A percentile compares a stretch with the other conserved stretches of the same genome.
Evolutionary conservation across 768 basidiomycete species (phyloP).

Genomic region (Multifurca ochricompacta): DNA sequence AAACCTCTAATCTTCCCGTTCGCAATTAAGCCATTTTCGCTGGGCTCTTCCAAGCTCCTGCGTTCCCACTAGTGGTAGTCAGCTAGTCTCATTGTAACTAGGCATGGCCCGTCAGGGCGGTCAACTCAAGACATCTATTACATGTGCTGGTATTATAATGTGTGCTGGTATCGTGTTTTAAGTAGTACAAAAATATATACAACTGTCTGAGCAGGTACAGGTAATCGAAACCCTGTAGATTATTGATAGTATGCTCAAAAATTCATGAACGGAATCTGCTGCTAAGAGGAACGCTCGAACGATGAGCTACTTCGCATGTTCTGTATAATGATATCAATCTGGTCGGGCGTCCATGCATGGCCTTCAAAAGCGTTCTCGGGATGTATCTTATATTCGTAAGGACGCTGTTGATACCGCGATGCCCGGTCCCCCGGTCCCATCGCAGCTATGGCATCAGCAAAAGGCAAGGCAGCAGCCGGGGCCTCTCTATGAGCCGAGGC

Average conservation of each 20-base stretch:
- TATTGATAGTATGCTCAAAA: neutral
- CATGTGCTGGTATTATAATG: neutral
- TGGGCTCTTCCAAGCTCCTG: too few species aligned
- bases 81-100: too few species aligned
- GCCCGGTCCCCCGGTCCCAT: neutral
- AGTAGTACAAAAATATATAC: constrained; percentile 14
- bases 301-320: neutral
- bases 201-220: neutral
- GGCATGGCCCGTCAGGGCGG: too few species aligned
- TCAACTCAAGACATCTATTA: neutral
- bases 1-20: too few species aligned
- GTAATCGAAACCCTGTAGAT: neutral
- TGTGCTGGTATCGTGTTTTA: neutral
- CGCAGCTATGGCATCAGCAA: neutral
- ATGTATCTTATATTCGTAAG: neutral
- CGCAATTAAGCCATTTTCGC: too few species aligned
- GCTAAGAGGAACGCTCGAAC: neutral
- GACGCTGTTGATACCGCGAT: neutral
- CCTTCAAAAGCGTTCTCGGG: neutral
- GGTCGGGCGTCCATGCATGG: constrained; percentile 4
- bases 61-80: too few species aligned
- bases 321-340: constrained; percentile 2
- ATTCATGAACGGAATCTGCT: neutral
- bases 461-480: neutral
- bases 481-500: neutral